These are phyloP conservation scores for Diaporthe nobilis DNA, from an alignment of 2,329 filamentous ascomycete species.

Conservation along the genomic window DNA sequence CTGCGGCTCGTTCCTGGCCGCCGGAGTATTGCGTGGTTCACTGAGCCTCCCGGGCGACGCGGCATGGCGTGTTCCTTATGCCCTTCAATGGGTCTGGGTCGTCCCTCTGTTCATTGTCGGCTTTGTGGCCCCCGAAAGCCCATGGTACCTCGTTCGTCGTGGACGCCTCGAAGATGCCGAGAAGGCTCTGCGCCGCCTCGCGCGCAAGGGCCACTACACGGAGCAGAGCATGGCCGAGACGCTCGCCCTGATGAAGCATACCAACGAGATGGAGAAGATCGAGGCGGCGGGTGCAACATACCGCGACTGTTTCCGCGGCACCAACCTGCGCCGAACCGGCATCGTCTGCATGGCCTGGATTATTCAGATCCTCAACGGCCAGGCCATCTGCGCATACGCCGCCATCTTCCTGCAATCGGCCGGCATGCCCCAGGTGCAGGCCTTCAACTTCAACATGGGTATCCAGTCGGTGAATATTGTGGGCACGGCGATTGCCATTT, in stretches of 20 bases:
- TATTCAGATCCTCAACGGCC: slow-evolving; percentile 63
- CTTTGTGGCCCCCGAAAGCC: slow-evolving; percentile 60
- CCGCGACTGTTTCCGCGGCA: slow-evolving; percentile 65
- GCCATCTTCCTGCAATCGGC: slow-evolving; percentile 62
- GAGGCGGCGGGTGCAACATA: slow-evolving; percentile 61
- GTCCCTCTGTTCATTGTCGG: slow-evolving; percentile 52
- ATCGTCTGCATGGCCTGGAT: slow-evolving; percentile 65
- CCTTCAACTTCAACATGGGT: slow-evolving; percentile 62
- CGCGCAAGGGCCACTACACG: slow-evolving; percentile 41
- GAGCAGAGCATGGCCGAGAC: slow-evolving; percentile 61
- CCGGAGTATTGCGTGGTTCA: slow-evolving; percentile 53
- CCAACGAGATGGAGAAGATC: slow-evolving; percentile 63
- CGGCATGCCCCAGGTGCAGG: slow-evolving; percentile 59
- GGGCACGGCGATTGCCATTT: slow-evolving; percentile 66
- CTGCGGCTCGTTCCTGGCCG: slow-evolving; percentile 55
- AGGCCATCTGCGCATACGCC: slow-evolving; percentile 64
- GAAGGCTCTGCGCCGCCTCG: slow-evolving; percentile 51
- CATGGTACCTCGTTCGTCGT: slow-evolving; percentile 59
- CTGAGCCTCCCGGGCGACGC: slow-evolving; percentile 51
- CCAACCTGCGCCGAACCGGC: slow-evolving; percentile 66
- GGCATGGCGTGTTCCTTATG: slow-evolving; percentile 55
- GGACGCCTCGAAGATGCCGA: slow-evolving; percentile 52
- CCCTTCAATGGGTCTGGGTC: slow-evolving; percentile 58
- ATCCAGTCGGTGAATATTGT: slow-evolving; percentile 65
- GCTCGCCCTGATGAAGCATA: slow-evolving; percentile 68